phyloP scores from a whole-genome alignment of 768 basidiomycete species.

The Chalciporus sphaerocephalus region DNA sequence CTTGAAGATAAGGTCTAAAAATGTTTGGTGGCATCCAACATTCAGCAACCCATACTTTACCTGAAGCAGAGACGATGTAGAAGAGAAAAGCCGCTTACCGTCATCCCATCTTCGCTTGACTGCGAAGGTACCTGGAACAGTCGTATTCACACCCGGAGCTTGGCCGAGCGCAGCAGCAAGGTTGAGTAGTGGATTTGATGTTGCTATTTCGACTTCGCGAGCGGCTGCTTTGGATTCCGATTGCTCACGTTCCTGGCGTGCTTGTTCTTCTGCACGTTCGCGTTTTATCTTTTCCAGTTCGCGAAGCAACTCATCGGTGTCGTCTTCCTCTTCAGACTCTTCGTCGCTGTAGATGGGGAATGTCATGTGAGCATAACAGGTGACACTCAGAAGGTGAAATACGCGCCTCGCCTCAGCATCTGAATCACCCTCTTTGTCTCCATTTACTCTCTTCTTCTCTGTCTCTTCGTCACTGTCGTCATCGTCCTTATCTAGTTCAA shows the following conservation, averaged over 20 bases:
- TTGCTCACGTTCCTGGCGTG: slow-evolving; percentile 72
- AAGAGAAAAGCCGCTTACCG: slow-evolving; percentile 44
- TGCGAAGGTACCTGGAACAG: slow-evolving; percentile 77
- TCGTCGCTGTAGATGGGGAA: slow-evolving; percentile 50
- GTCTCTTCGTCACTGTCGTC: slow-evolving; percentile 63
- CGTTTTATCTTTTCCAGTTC: slow-evolving; percentile 99
- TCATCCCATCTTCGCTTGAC: slow-evolving; percentile 96
- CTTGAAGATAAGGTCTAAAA: slow-evolving; percentile 91
- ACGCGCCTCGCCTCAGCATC: slow-evolving; percentile 49
- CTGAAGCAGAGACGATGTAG: not conserved
- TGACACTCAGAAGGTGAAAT: not conserved
- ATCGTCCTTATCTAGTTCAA: slow-evolving; percentile 89
- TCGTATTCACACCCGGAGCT: slow-evolving; percentile 66
- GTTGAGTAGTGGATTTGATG: slow-evolving; percentile 83
- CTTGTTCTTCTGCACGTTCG: slow-evolving; percentile 92
- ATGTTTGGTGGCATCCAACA: slow-evolving; percentile 2
- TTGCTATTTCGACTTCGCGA: slow-evolving; percentile 81
- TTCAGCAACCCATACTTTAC: not conserved
- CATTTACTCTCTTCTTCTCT: slow-evolving; percentile 29
- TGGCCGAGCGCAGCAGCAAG: slow-evolving; percentile 88
- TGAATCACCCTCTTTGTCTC: slow-evolving; percentile 34
- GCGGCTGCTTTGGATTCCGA: slow-evolving; percentile 53
- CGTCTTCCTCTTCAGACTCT: slow-evolving; percentile 50
- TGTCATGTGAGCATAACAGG: not conserved
- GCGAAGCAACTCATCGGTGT: slow-evolving; percentile 88